Evolutionary conservation across 345 rosid genomes (phyloP), one percentile per base, ranked within the genome.

Genomic region (Boechera divaricarpa): DNA sequence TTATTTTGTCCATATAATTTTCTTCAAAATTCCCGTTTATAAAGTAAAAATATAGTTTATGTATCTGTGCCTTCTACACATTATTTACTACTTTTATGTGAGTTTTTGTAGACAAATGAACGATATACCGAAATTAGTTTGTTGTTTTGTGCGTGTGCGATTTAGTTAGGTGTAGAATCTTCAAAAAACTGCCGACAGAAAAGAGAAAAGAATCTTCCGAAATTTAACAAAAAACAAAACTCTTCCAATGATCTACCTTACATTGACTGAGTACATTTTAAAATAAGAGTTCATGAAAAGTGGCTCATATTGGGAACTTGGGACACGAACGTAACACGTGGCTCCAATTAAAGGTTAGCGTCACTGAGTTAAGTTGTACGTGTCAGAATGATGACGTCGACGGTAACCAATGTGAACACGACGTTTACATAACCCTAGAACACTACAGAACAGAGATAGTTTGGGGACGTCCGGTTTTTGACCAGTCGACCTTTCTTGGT

Each of bases 371-470:
- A 47, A 38, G 31, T 11, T 55, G 61, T 71, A 72, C 81, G 81
- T 71, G 81, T 70, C 81, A 63, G 81, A 77, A 65, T 5, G 67
- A 49, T 70, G 81, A 65, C 72, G 52, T 77, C 55, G 61, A 55
- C 31, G 1, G 16, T 16, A 33, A 58, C 72, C 73, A 71, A 58
- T 49, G n/a, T 71, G 38, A 39, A 57, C 21, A 6, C 21, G 60
- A 63, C 44, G 28, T 47, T 8, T 36, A 7, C 3, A 36, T 1
- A 36, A 36, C 41, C 41, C 41, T 62, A 62, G 49, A 61, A 41
- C 47, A 62, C 49, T 41, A 41, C 10, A 55, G 61, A 64, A 70
- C 31, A 70, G 5, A 71, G 38, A 29, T 10, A 47, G 55, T 64
- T 77, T 64, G 70, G 80, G 47, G 55, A 35, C 18, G 29, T 70